Evolutionary conservation across 805 yeast genomes (phyloP).

Genomic region (Vanderwaltozyma verrucispora): DNA sequence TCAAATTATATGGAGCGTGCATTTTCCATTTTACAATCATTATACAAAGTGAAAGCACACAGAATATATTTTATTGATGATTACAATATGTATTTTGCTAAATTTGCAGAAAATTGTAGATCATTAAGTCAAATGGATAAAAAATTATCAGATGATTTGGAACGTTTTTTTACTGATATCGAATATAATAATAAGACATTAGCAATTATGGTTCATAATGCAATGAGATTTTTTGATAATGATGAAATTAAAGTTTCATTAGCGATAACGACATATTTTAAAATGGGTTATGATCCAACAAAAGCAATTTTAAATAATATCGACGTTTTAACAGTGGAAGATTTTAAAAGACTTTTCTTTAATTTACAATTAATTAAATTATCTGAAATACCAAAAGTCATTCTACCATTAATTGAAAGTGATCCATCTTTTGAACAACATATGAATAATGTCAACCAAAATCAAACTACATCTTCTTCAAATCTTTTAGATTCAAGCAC

Average conservation of each 20-base stretch:
- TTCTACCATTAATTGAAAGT: constrained; percentile 4
- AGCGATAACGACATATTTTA: constrained; percentile 12
- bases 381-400: constrained; percentile 18
- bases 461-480: too few relatives aligned
- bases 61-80: constrained; percentile 48
- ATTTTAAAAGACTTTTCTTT: constrained; percentile 30
- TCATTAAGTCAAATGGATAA: constrained; percentile 34
- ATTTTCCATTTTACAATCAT: constrained; percentile 50
- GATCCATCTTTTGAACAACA: constrained; percentile 1
- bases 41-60: constrained; percentile 39
- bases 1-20: constrained; percentile 62
- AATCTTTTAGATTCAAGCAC: background rate
- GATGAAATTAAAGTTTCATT: background rate
- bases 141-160: constrained; percentile 32
- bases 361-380: constrained; percentile 26
- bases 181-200: constrained; percentile 45
- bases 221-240: constrained; percentile 16
- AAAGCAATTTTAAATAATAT: constrained; percentile 17
- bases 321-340: constrained; percentile 21
- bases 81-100: constrained; percentile 49
- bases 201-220: constrained; percentile 47
- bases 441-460: too few relatives aligned
- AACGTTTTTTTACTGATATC: constrained; percentile 27
- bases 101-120: constrained; percentile 10
- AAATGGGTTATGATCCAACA: constrained; percentile 12